phyloP scores from a whole-genome alignment of 176 grass and related monocot species.

The Carex parvula region DNA sequence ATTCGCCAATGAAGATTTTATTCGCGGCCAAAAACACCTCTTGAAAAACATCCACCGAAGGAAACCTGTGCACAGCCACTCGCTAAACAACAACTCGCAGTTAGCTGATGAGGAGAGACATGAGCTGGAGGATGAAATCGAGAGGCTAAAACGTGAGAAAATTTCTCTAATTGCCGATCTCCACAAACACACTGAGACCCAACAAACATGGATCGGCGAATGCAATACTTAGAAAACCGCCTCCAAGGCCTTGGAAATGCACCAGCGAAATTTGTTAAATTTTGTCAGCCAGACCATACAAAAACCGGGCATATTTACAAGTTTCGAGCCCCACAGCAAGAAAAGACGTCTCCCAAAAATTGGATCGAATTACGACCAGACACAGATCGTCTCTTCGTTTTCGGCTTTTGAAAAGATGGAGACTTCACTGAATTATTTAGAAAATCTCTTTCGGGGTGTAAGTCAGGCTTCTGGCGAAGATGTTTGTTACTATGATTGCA shows the following conservation, averaged over 20 bases:
- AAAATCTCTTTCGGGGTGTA: slow-evolving; percentile 57
- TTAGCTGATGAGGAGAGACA: slow-evolving; percentile 42
- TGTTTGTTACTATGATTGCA: slow-evolving; percentile 27
- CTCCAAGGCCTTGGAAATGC: slow-evolving; percentile 41
- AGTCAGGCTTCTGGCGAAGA: slow-evolving; percentile 32
- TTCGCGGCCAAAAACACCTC: slow-evolving; percentile 61
- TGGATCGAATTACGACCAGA: neutral
- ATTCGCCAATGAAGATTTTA: slow-evolving; percentile 81
- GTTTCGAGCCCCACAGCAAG: slow-evolving; percentile 47
- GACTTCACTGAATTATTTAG: slow-evolving; percentile 54
- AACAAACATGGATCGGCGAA: slow-evolving; percentile 44
- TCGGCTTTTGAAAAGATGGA: slow-evolving; percentile 73
- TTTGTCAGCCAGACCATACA: slow-evolving; percentile 42
- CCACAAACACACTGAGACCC: slow-evolving; percentile 47
- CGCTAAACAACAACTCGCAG: slow-evolving; percentile 34
- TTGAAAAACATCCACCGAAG: slow-evolving; percentile 70
- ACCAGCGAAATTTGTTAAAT: slow-evolving; percentile 40
- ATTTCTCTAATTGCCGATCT: slow-evolving; percentile 37
- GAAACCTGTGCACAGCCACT: slow-evolving; percentile 90
- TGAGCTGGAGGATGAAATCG: slow-evolving; percentile 66
- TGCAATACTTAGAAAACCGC: slow-evolving; percentile 61
- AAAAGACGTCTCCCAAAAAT: slow-evolving; percentile 61
- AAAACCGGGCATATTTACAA: slow-evolving; percentile 9
- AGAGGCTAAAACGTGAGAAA: slow-evolving; percentile 60
- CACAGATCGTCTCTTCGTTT: neutral